phyloP scores from a whole-genome alignment of 1,284 basidiomycete genomes.

The Fomes fomentarius region DNA sequence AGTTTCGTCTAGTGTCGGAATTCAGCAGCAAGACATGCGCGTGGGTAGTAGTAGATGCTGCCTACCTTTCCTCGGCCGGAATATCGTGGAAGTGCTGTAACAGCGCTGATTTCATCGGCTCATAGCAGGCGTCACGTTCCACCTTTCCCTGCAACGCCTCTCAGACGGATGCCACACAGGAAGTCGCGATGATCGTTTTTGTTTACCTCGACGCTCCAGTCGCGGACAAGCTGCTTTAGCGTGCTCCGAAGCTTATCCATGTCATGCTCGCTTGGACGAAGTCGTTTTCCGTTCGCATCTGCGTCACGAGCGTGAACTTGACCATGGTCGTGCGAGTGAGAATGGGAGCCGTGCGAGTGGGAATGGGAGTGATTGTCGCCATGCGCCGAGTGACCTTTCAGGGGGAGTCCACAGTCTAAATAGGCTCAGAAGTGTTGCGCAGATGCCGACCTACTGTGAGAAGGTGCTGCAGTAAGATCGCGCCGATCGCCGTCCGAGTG shows the following conservation, averaged over 20 bases:
- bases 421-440: too few species aligned
- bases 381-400: constrained; percentile 19
- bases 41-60: too few species aligned
- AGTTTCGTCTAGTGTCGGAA: constrained; percentile 49
- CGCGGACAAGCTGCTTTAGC: constrained; percentile 87
- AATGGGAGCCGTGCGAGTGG: constrained; percentile 14
- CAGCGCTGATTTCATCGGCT: constrained; percentile 79
- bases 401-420: too few species aligned
- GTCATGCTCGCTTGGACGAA: constrained; percentile 71
- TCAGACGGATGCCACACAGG: too few species aligned
- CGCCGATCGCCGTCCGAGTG: not conserved
- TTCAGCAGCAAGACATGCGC: too few species aligned
- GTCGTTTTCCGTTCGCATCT: not conserved
- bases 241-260: constrained; percentile 91
- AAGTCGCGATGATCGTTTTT: too few species aligned
- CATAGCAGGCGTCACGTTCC: constrained; percentile 81
- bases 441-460: too few species aligned
- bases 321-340: constrained; percentile 30
- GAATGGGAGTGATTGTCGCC: not conserved
- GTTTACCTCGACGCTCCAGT: constrained; percentile 82
- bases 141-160: constrained; percentile 57
- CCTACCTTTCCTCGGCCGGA: constrained; percentile 55
- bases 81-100: constrained; percentile 59
- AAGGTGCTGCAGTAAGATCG: not conserved
- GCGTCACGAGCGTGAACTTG: constrained; percentile 30